Conservation (phyloP, 2,329 filamentous ascomycete species). For the Emydomyces testavorans region DNA sequence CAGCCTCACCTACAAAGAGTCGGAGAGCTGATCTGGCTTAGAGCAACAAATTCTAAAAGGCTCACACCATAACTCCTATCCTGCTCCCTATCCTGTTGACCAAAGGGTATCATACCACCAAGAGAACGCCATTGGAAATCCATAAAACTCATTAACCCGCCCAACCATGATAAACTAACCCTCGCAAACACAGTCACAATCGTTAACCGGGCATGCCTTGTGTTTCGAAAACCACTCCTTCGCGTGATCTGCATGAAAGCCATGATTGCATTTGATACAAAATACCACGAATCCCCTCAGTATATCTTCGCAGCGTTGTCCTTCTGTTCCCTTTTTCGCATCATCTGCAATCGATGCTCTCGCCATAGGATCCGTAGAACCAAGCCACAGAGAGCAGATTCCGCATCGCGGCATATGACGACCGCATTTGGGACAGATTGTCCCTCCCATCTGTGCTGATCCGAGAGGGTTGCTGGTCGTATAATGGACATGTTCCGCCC, state of each 20-base stretch:
- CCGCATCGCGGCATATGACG: slow-evolving; percentile 52
- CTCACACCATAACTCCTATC: background rate
- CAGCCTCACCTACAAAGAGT: background rate
- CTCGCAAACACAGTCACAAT: slow-evolving; percentile 45
- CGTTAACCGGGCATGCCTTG: slow-evolving; percentile 44
- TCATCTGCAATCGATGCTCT: slow-evolving; percentile 29
- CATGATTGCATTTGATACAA: slow-evolving; percentile 53
- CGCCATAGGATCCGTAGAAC: slow-evolving; percentile 45
- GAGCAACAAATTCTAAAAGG: background rate
- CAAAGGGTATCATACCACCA: slow-evolving; percentile 1
- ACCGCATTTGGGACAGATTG: slow-evolving; percentile 51
- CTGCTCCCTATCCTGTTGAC: background rate
- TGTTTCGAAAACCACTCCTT: slow-evolving; percentile 49
- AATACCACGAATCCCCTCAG: slow-evolving; percentile 49
- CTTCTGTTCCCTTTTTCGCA: slow-evolving; percentile 17
- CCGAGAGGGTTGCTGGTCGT: slow-evolving; percentile 29
- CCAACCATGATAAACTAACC: slow-evolving; percentile 13
- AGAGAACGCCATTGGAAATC: background rate
- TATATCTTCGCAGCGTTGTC: slow-evolving; percentile 28
- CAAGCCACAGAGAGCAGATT: slow-evolving; percentile 51
- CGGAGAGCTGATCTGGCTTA: background rate
- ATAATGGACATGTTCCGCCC: slow-evolving; percentile 26
- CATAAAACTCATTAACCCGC: background rate
- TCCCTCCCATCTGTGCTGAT: slow-evolving; percentile 34
- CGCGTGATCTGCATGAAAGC: slow-evolving; percentile 53